Conservation (phyloP, 2,329 filamentous ascomycete species). For the Cylindrodendrum hubeiense region DNA sequence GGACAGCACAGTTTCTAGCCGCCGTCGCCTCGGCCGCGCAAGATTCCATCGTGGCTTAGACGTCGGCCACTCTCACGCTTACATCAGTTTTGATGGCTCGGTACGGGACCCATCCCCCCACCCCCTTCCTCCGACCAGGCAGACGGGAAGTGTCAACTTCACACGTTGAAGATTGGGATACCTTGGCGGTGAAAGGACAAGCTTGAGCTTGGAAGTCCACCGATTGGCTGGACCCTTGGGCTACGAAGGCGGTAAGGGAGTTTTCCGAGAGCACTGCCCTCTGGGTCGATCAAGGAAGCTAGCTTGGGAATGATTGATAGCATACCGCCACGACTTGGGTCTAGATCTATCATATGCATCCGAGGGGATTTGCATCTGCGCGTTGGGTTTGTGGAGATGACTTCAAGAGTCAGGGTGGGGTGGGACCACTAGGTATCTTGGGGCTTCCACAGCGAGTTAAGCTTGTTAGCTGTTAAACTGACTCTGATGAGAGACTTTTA, state of each 20-base stretch:
- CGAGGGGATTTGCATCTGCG: conserved; percentile 5
- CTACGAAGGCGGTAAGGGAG: neutral
- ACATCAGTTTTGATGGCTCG: conserved; percentile 7
- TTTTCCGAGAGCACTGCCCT: conserved; percentile 21
- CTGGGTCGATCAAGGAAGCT: conserved; percentile 12
- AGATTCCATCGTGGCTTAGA: conserved; percentile 23
- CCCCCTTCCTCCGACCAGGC: neutral
- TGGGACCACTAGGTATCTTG: conserved; percentile 1
- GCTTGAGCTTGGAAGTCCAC: neutral
- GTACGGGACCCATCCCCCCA: neutral
- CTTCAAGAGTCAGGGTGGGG: neutral
- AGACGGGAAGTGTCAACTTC: neutral
- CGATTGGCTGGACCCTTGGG: neutral
- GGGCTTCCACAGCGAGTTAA: conserved; percentile 1
- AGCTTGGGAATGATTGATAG: conserved; percentile 4
- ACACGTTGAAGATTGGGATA: conserved; percentile 1
- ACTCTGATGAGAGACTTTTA: neutral
- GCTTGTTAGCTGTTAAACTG: conserved; percentile 5
- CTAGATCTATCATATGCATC: neutral
- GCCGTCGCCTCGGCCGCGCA: conserved; percentile 3
- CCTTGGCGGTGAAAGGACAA: neutral
- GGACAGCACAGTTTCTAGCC: neutral
- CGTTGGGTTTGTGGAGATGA: conserved; percentile 5
- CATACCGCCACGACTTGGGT: neutral
- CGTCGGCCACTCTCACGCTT: conserved; percentile 1